Evolutionary conservation across 164 flowering plant genomes (phyloP), one percentile per base, ranked within the genome.

Genomic region (Aristolochia fimbriata): DNA sequence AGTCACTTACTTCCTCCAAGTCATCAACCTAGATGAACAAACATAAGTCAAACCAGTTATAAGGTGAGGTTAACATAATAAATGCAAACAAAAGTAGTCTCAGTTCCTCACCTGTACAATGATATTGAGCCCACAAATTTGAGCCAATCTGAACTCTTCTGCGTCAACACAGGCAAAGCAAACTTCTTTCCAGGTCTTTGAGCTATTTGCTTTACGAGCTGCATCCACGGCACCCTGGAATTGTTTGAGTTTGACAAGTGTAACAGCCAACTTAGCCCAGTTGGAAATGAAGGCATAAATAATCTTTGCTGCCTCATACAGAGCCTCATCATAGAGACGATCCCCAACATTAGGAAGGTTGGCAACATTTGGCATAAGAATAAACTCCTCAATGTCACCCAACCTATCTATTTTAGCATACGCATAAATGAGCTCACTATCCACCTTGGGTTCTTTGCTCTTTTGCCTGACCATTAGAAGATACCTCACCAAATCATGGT

Each of bases 81-180:
- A 37, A 37, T 7, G 10, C 11, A 51, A 41, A 31, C 4, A 22
- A 52, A 17, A 23, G 30, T 5, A 20, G 5, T 52, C 27, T 37
- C 43, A 37, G 43, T 37, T 37, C 12, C 43, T 53, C 51, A 92
- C 98, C 69, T 66, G 69, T 43, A 90, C 74, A 69, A 93, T 93
- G 48, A 93, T 84, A 70, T 93, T 93, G 24, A 93, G 92, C 30
- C 99, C 97, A 81, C 99, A 93, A n/a, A 93, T 93, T 71, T 93
- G 99, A 59, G 99, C 97, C 73, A 93, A 73, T n/a, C 97, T 88
- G 85, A 93, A 93, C 74, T 93, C 99, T 76, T 93, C 99, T 11
- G 96, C 97, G 81, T 90, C 97, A 62, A 93, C 99, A 81, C 99
- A 93, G 60, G 99, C 99, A 83, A 93, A 93, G 74, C 99, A 93